Base-by-base conservation (phyloP, 805 yeast genomes). In the Isabelozyma pseudorhagii region DNA sequence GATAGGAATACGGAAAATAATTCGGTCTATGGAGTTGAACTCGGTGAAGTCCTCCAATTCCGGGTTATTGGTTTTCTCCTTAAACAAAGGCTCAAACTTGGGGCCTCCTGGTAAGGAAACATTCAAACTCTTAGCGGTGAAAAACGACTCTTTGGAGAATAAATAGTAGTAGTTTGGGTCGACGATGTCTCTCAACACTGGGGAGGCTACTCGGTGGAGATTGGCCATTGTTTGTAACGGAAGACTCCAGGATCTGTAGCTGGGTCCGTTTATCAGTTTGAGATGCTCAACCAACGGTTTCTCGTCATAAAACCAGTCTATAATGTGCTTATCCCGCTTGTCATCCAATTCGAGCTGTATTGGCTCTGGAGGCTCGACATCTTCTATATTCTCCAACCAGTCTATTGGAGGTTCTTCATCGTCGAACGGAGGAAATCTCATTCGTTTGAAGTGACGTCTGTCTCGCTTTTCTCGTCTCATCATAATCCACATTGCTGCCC, bases 401-500 rank as follows among this genome's bases (percentile, higher is more conserved):
- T 85, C 81, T 31, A 92, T 62, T 1, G 96, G 96, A 0, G 97
- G 97, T 64, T 93, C 98, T 66, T 94, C 99, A 63, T 94, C 99
- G 66, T 94, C 99, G 69, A 93, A 91, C 0, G 96, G 92, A 1
- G 99, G 99, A 57, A 94, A 88, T 49, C 90, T 79, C 89, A 94
- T 85, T 56, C 99, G 80, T 60, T 89, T 87, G 69, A 94, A 93
- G 62, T 89, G 96, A 34, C 83, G 74, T 57, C 98, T 78, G 63
- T 92, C 98, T 50, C 96, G 80, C 65, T 94, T 94, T 63, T 94
- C 98, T 44, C 93, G 77, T 59, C 97, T 81, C 99, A 94, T 94
- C 69, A 84, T 84, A 11, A 81, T 71, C 98, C 98, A 94, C 74
- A 83, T 79, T 0, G 96, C 78, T 1, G 97, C 92, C 99, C 99